phyloP scores from a whole-genome alignment of 371 early-diverging fungal genomes.

The Apophysomyces elegans region DNA sequence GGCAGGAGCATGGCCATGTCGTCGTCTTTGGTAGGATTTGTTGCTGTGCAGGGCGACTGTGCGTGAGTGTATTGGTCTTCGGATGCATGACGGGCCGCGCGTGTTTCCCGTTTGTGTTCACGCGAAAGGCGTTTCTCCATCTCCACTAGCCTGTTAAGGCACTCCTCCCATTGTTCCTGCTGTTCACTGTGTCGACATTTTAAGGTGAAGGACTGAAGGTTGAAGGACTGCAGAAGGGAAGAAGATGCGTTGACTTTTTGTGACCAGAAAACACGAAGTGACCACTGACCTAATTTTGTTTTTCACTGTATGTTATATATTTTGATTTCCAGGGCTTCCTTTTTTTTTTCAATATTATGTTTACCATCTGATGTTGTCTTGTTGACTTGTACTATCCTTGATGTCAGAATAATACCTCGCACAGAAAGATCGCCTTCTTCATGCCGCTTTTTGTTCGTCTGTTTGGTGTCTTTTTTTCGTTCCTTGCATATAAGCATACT shows the following conservation, averaged over 20 bases:
- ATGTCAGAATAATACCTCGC: conserved; percentile 81
- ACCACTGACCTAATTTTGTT: conserved; percentile 29
- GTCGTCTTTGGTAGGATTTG: not conserved
- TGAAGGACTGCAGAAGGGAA: conserved; percentile 39
- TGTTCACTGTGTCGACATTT: conserved; percentile 93
- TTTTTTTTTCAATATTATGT: not conserved
- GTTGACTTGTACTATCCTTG: conserved; percentile 78
- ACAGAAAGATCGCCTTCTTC: conserved; percentile 43
- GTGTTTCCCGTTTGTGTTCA: not conserved
- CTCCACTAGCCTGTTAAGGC: conserved; percentile 60
- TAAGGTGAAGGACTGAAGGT: conserved; percentile 82
- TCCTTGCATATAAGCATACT: conserved; percentile 81
- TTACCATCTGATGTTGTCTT: conserved; percentile 68
- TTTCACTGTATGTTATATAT: not conserved
- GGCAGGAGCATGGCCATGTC: not conserved
- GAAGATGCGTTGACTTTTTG: conserved; percentile 28
- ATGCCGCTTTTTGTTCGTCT: not conserved
- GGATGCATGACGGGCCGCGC: conserved; percentile 1
- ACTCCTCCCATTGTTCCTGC: conserved; percentile 82
- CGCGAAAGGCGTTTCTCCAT: conserved; percentile 20
- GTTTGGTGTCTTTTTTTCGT: not conserved
- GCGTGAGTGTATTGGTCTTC: not conserved
- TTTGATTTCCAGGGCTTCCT: not conserved
- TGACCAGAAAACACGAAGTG: conserved; percentile 40
- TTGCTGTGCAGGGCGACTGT: not conserved